A percentile compares a stretch with the other conserved stretches of the same genome.
Evolutionary conservation across 2,329 filamentous ascomycete genomes (phyloP).

Genomic region (Alternaria ethzedia): DNA sequence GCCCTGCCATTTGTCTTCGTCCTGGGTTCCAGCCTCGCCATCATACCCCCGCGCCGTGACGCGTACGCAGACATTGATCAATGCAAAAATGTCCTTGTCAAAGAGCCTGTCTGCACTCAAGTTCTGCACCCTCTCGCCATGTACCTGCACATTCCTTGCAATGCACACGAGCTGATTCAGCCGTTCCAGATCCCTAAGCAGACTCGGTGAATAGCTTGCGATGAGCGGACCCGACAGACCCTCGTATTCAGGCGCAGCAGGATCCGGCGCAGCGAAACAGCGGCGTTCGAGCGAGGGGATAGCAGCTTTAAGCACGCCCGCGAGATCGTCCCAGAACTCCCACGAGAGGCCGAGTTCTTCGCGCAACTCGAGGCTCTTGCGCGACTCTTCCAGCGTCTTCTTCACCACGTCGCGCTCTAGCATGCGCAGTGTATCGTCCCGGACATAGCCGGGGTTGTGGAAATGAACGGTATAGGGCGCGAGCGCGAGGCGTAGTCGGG

Average conservation of each 20-base stretch:
- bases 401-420: constrained; percentile 62
- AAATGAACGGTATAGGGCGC: constrained; percentile 64
- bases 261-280: constrained; percentile 66
- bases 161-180: constrained; percentile 68
- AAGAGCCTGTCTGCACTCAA: constrained; percentile 66
- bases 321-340: constrained; percentile 66
- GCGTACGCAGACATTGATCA: constrained; percentile 69
- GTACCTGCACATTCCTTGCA: constrained; percentile 66
- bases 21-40: constrained; percentile 65
- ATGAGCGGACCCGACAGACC: constrained; percentile 66
- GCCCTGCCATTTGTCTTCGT: constrained; percentile 70
- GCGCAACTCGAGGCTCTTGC: constrained; percentile 62
- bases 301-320: constrained; percentile 63
- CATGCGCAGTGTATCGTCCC: constrained; percentile 64
- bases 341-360: constrained; percentile 63
- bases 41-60: constrained; percentile 70
- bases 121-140: constrained; percentile 67
- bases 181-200: constrained; percentile 68
- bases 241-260: constrained; percentile 62
- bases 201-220: constrained; percentile 62
- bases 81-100: constrained; percentile 65
- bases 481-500: constrained; percentile 54
- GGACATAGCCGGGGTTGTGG: constrained; percentile 65
- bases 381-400: constrained; percentile 64
- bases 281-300: constrained; percentile 67